Evolutionary conservation across 2,329 filamentous ascomycete genomes (phyloP).

Genomic region (Sclerotinia spermophila): DNA sequence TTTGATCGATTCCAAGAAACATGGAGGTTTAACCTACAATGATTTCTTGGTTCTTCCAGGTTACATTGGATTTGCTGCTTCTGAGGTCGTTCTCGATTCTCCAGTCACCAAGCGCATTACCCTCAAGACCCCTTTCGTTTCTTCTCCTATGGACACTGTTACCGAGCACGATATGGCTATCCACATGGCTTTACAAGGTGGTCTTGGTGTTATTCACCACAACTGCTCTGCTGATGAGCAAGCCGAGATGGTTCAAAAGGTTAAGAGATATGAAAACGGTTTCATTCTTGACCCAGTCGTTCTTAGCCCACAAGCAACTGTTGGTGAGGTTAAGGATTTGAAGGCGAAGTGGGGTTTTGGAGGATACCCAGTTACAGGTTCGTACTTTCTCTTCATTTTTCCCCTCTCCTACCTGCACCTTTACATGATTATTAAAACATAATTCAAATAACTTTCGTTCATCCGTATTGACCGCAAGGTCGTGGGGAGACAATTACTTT

Average conservation of each 20-base stretch:
- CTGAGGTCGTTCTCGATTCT: conserved; percentile 81
- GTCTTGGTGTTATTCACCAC: conserved; percentile 95
- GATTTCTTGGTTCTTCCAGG: conserved; percentile 96
- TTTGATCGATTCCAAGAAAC: conserved; percentile 84
- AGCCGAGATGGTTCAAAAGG: conserved; percentile 98
- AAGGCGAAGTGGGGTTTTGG: conserved; percentile 99
- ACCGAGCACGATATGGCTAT: conserved; percentile 99
- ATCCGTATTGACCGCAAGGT: conserved; percentile 90
- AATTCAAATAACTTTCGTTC: conserved; percentile 99
- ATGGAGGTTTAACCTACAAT: conserved; percentile 96
- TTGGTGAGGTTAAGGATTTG: conserved; percentile 83
- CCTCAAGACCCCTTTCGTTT: conserved; percentile 94
- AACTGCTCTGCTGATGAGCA: conserved; percentile 98
- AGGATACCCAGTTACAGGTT: conserved; percentile 97
- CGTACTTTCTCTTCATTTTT: conserved; percentile 42
- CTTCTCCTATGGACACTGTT: conserved; percentile 98
- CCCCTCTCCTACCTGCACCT: conserved; percentile 36
- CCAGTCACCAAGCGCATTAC: conserved; percentile 93
- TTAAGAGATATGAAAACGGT: conserved; percentile 98
- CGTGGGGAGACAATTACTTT: conserved; percentile 69
- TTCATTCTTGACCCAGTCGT: conserved; percentile 97
- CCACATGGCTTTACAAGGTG: conserved; percentile 86
- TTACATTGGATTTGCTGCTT: conserved; percentile 96
- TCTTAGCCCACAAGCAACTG: conserved; percentile 80
- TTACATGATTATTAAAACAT: conserved; percentile 71